Conservation (phyloP, 768 basidiomycete species). For the Rubroboletus satanas region DNA sequence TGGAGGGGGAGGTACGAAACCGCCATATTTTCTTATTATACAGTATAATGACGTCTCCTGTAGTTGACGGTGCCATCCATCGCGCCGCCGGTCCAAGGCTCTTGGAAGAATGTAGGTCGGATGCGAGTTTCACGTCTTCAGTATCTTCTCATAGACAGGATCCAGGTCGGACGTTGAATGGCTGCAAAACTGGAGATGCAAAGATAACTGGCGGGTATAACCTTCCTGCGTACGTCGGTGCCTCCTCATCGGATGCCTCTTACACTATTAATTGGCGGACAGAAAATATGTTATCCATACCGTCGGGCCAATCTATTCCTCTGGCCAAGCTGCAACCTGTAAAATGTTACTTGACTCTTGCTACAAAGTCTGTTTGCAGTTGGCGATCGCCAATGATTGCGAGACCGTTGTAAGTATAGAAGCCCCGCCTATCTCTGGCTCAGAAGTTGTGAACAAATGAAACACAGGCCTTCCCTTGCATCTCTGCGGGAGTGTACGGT, state of each 20-base stretch:
- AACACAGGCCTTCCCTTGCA: slow-evolving; percentile 69
- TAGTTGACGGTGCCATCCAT: slow-evolving; percentile 85
- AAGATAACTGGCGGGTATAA: slow-evolving; percentile 78
- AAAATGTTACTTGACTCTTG: slow-evolving; percentile 61
- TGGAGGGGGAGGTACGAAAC: slow-evolving; percentile 65
- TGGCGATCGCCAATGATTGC: slow-evolving; percentile 57
- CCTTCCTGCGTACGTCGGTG: slow-evolving; percentile 64
- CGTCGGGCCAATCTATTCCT: slow-evolving; percentile 67
- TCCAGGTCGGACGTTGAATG: slow-evolving; percentile 62
- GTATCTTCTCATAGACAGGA: slow-evolving; percentile 35
- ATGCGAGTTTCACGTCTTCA: background rate
- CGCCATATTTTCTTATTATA: background rate
- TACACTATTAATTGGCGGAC: background rate
- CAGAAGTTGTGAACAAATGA: background rate
- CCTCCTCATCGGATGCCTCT: background rate
- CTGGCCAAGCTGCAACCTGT: slow-evolving; percentile 37
- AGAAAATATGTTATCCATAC: slow-evolving; percentile 77
- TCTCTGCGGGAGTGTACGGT: slow-evolving; percentile 77
- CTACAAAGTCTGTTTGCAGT: slow-evolving; percentile 58
- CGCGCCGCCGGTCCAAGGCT: slow-evolving; percentile 64
- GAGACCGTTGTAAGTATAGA: slow-evolving; percentile 54
- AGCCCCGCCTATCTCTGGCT: background rate
- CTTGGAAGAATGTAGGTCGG: slow-evolving; percentile 60
- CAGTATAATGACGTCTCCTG: background rate
- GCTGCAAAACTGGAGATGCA: slow-evolving; percentile 67